phyloP scores from a whole-genome alignment of 2,329 filamentous ascomycete species.

The Chaetomium sp. region DNA sequence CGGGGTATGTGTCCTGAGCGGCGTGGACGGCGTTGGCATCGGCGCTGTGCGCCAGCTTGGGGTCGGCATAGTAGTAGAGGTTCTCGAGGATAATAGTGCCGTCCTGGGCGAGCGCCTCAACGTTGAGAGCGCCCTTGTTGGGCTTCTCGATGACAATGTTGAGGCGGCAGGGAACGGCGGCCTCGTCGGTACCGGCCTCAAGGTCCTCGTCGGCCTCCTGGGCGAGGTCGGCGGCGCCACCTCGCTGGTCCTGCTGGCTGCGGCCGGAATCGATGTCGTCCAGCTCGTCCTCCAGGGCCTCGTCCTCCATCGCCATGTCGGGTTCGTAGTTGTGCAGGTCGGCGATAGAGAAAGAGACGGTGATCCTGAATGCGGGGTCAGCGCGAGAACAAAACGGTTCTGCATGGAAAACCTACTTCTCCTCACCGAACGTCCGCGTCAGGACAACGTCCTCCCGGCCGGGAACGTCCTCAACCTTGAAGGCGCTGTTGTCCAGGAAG shows the following conservation, averaged over 20 bases:
- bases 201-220: conserved; percentile 54
- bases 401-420: conserved; percentile 65
- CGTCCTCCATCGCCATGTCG: conserved; percentile 58
- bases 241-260: conserved; percentile 54
- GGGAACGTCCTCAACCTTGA: conserved; percentile 77
- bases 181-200: conserved; percentile 49
- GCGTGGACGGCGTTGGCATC: conserved; percentile 76
- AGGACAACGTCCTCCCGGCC: conserved; percentile 89
- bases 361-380: conserved; percentile 45
- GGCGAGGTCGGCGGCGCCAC: conserved; percentile 56
- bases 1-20: conserved; percentile 79
- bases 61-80: conserved; percentile 81
- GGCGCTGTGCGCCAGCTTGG: conserved; percentile 74
- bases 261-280: conserved; percentile 49
- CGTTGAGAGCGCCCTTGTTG: conserved; percentile 78
- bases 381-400: not conserved
- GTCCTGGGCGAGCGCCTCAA: conserved; percentile 85
- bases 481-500: conserved; percentile 83
- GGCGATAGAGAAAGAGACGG: conserved; percentile 80
- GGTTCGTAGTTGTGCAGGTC: conserved; percentile 72
- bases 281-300: conserved; percentile 56
- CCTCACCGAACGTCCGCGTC: conserved; percentile 79
- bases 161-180: conserved; percentile 76
- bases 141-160: conserved; percentile 89
- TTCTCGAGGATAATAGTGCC: conserved; percentile 87